phyloP scores from a whole-genome alignment of 2,329 filamentous ascomycete species.

The Phoma sp. region DNA sequence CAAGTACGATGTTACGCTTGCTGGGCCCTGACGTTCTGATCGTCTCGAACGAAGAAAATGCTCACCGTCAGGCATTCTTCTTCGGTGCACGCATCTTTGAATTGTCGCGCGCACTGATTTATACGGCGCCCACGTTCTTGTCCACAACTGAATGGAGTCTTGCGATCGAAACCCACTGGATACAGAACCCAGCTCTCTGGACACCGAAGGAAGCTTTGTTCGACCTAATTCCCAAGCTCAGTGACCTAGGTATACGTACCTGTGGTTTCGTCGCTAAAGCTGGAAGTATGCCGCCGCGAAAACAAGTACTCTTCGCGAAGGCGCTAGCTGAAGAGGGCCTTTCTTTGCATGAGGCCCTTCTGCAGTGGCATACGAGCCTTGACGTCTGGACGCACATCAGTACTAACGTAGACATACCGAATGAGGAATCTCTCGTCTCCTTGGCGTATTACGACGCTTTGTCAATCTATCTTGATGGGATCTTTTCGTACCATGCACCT shows the following conservation, averaged over 20 bases:
- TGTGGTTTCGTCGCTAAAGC: slow-evolving; percentile 4
- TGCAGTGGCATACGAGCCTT: slow-evolving; percentile 20
- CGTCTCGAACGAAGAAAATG: background rate
- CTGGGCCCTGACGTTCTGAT: slow-evolving; percentile 22
- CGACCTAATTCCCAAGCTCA: slow-evolving; percentile 30
- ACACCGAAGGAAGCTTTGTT: slow-evolving; percentile 36
- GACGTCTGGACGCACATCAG: background rate
- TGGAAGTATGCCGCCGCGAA: background rate
- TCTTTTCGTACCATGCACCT: slow-evolving; percentile 32
- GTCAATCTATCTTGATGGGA: slow-evolving; percentile 38
- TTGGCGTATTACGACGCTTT: slow-evolving; percentile 32
- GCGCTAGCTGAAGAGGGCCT: slow-evolving; percentile 29
- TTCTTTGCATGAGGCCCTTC: slow-evolving; percentile 18
- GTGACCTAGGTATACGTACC: slow-evolving; percentile 27
- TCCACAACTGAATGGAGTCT: slow-evolving; percentile 24
- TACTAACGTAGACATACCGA: background rate
- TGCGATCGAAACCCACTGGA: slow-evolving; percentile 28
- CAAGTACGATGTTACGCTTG: slow-evolving; percentile 32
- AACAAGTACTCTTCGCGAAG: background rate
- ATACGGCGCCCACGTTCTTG: slow-evolving; percentile 31
- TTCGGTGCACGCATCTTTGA: slow-evolving; percentile 36
- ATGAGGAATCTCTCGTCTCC: slow-evolving; percentile 23
- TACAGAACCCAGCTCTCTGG: slow-evolving; percentile 14
- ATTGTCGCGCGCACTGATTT: slow-evolving; percentile 35
- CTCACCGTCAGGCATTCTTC: slow-evolving; percentile 30